Percentiles rank a stretch among this genome's conserved stretches.
These are phyloP conservation scores for Ascochyta koolunga DNA, from an alignment of 2,329 filamentous ascomycete genomes.

Conservation along the genomic window DNA sequence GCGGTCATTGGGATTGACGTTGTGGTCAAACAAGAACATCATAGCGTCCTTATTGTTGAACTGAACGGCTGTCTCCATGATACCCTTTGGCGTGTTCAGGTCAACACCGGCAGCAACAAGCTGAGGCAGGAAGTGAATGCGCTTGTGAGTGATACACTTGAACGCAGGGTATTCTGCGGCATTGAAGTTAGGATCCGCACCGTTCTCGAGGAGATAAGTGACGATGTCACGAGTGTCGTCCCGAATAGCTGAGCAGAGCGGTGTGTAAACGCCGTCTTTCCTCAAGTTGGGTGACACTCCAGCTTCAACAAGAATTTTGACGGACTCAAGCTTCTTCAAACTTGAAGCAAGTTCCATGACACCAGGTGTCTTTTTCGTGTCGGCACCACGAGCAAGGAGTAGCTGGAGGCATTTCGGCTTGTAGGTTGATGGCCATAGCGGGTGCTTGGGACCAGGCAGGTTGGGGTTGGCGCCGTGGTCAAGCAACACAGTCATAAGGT, in stretches of 20 bases:
- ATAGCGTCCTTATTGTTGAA: conserved; percentile 67
- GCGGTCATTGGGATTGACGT: conserved; percentile 66
- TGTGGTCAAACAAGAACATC: conserved; percentile 65
- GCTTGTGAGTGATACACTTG: conserved; percentile 71
- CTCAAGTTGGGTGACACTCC: conserved; percentile 67
- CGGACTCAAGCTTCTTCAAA: conserved; percentile 68
- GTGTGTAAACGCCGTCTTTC: conserved; percentile 71
- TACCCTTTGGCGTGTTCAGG: conserved; percentile 65
- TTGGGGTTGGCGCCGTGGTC: conserved; percentile 70
- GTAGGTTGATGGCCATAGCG: conserved; percentile 69
- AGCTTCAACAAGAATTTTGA: conserved; percentile 62
- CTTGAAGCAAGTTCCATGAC: conserved; percentile 69
- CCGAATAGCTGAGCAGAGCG: conserved; percentile 70
- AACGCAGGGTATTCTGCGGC: conserved; percentile 70
- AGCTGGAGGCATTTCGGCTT: conserved; percentile 64
- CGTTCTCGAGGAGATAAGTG: conserved; percentile 61
- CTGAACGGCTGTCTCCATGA: conserved; percentile 68
- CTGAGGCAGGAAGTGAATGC: conserved; percentile 64
- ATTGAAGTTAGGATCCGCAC: conserved; percentile 59
- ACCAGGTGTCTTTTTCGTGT: conserved; percentile 64
- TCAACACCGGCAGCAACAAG: conserved; percentile 65
- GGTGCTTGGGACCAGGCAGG: conserved; percentile 71
- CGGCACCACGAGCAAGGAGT: conserved; percentile 65
- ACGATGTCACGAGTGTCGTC: conserved; percentile 69
- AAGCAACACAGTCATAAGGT: conserved; percentile 61